A percentile compares a stretch with the other conserved stretches of the same genome.
These are phyloP conservation scores for Polyplosphaeria fusca DNA, from an alignment of 495 filamentous ascomycete genomes.

Conservation along the genomic window DNA sequence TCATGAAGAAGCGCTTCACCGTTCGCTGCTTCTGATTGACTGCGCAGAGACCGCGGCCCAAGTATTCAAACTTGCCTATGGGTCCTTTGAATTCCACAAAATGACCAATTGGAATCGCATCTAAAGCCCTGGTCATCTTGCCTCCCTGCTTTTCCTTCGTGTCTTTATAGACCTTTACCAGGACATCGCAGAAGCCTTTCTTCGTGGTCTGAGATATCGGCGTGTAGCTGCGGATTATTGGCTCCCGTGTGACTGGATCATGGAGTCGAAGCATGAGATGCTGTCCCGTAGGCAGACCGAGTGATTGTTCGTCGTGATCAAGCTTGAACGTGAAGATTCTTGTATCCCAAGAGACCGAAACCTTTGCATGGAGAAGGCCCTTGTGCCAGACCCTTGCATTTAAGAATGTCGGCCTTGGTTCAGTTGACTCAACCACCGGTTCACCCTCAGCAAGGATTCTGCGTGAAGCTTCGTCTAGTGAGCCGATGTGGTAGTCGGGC, in stretches of 20 bases:
- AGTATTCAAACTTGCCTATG: conserved; percentile 82
- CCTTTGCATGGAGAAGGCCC: conserved; percentile 63
- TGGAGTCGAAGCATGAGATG: conserved; percentile 83
- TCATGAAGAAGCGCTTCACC: conserved; percentile 77
- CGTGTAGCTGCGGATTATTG: conserved; percentile 85
- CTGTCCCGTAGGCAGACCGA: conserved; percentile 84
- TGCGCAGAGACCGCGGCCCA: conserved; percentile 61
- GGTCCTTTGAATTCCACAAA: conserved; percentile 87
- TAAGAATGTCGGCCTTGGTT: conserved; percentile 62
- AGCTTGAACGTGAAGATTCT: conserved; percentile 79
- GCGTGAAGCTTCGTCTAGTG: conserved; percentile 59
- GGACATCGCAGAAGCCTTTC: conserved; percentile 64
- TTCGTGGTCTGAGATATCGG: conserved; percentile 67
- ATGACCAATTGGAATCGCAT: conserved; percentile 65
- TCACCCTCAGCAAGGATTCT: conserved; percentile 48
- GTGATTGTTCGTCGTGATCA: conserved; percentile 63
- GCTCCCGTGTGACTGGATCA: conserved; percentile 63
- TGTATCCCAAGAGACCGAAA: conserved; percentile 72
- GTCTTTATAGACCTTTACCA: conserved; percentile 85
- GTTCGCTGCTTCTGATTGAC: conserved; percentile 57
- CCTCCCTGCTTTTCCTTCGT: conserved; percentile 60
- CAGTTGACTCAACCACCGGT: conserved; percentile 33
- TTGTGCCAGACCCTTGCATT: conserved; percentile 69
- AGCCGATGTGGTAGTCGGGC: conserved; percentile 81
- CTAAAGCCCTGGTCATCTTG: conserved; percentile 80